phyloP scores from a whole-genome alignment of 2,329 filamentous ascomycete genomes.

The Fragosphaeria purpurea region DNA sequence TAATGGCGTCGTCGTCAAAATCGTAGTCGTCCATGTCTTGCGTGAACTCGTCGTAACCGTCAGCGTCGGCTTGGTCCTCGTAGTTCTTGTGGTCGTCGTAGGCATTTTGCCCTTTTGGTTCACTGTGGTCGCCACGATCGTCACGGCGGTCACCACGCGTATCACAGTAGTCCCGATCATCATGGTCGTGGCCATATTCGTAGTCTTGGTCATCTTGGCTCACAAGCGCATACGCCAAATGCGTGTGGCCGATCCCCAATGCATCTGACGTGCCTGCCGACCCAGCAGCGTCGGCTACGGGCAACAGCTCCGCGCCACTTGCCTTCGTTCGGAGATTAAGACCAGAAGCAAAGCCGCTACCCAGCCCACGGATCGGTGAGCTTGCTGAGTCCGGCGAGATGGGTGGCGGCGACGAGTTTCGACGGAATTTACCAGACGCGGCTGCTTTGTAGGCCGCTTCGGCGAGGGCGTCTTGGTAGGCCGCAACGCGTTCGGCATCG shows the following conservation, averaged over 20 bases:
- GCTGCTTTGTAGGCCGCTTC: constrained; percentile 70
- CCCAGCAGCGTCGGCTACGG: too few relatives aligned
- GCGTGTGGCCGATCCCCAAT: constrained; percentile 1
- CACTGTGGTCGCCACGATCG: too few relatives aligned
- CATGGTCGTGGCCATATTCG: constrained; percentile 49
- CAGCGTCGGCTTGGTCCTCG: too few relatives aligned
- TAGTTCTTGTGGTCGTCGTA: too few relatives aligned
- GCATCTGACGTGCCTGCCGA: too few relatives aligned
- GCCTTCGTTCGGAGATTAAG: too few relatives aligned
- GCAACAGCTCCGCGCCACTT: too few relatives aligned
- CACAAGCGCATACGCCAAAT: constrained; percentile 9
- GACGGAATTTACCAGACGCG: constrained; percentile 63
- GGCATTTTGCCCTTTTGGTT: too few relatives aligned
- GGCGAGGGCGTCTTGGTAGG: constrained; percentile 76
- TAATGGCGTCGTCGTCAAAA: constrained; percentile 78
- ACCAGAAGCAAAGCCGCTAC: too few relatives aligned
- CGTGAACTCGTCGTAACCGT: constrained; percentile 37
- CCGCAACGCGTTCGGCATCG: constrained; percentile 23
- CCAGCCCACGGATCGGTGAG: too few relatives aligned
- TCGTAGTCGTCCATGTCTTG: constrained; percentile 51
- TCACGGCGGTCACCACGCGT: too few relatives aligned
- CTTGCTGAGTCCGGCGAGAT: constrained; percentile 10
- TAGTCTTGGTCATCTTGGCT: constrained; percentile 19
- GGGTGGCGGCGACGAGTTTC: constrained; percentile 39
- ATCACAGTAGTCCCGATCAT: too few relatives aligned